phyloP scores from a whole-genome alignment of 2,329 filamentous ascomycete genomes.

The Botrytis fabae region DNA sequence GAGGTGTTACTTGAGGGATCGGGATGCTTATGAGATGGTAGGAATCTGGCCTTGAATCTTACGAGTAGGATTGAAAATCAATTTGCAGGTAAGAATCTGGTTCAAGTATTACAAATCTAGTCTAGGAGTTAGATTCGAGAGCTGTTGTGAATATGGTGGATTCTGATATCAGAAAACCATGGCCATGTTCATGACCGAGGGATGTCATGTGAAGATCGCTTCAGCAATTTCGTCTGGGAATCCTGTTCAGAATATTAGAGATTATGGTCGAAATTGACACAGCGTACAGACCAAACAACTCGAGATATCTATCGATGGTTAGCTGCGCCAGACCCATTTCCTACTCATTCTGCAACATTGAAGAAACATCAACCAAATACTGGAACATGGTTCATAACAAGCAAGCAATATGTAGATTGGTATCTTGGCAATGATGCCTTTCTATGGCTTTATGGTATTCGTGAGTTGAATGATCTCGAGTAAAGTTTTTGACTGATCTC shows the following conservation, averaged over 20 bases:
- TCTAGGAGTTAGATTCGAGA: not conserved
- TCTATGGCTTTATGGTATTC: slow-evolving; percentile 44
- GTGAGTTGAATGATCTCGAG: slow-evolving; percentile 22
- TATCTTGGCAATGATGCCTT: slow-evolving; percentile 38
- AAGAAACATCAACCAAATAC: slow-evolving; percentile 34
- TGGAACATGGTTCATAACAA: slow-evolving; percentile 33
- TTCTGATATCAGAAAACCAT: too few relatives aligned
- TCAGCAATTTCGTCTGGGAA: too few relatives aligned
- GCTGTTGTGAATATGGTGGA: not conserved
- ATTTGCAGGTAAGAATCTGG: slow-evolving; percentile 22
- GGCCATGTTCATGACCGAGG: not conserved
- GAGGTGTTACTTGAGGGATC: too few relatives aligned
- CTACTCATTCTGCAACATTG: slow-evolving; percentile 31
- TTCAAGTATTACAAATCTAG: not conserved
- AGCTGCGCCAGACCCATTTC: slow-evolving; percentile 30
- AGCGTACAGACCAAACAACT: slow-evolving; percentile 23
- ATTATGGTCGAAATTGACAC: not conserved
- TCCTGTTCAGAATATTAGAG: not conserved
- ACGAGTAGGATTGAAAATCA: slow-evolving; percentile 26
- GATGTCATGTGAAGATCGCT: not conserved
- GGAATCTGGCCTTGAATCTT: slow-evolving; percentile 26
- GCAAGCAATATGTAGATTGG: slow-evolving; percentile 39
- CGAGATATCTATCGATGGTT: slow-evolving; percentile 33
- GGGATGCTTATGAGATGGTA: not conserved
- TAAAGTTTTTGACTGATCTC: slow-evolving; percentile 19